Evolutionary conservation across 108 stramenopile species (phyloP).

Genomic region (Cyclotella choctawhatcheeana): DNA sequence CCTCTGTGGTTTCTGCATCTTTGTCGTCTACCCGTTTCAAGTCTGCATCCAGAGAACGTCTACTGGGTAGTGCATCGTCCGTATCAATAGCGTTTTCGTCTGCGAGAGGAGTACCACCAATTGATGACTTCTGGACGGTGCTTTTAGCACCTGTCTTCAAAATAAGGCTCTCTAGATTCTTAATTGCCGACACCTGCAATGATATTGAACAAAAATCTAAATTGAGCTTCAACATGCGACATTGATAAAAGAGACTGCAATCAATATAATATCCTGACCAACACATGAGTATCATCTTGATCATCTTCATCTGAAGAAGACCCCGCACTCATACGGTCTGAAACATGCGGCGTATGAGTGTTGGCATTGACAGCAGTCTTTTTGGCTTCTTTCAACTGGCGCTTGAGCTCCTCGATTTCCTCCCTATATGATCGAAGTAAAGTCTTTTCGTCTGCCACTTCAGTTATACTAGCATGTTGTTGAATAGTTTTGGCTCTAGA

Average conservation of each 20-base stretch:
- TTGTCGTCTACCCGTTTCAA: conserved; percentile 10
- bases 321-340: neutral
- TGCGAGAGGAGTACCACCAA: neutral
- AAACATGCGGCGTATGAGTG: conserved; percentile 13
- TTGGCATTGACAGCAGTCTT: conserved; percentile 52
- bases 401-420: conserved; percentile 85
- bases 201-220: too few relatives aligned
- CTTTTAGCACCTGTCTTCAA: conserved; percentile 60
- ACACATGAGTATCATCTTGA: conserved; percentile 69
- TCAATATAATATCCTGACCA: too few relatives aligned
- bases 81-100: conserved; percentile 32
- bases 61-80: conserved; percentile 3
- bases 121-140: neutral
- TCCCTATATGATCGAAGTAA: conserved; percentile 77
- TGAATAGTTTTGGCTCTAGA: conserved; percentile 89
- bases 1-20: neutral
- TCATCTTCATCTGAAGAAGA: conserved; percentile 46
- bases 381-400: conserved; percentile 72
- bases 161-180: conserved; percentile 84
- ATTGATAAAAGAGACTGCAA: too few relatives aligned
- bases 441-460: conserved; percentile 76
- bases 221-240: too few relatives aligned
- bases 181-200: conserved; percentile 74
- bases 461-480: conserved; percentile 82
- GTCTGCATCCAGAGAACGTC: conserved; percentile 19